These are phyloP conservation scores for Fusarium setosum DNA, from an alignment of 2,329 filamentous ascomycete species.

Conservation along the genomic window DNA sequence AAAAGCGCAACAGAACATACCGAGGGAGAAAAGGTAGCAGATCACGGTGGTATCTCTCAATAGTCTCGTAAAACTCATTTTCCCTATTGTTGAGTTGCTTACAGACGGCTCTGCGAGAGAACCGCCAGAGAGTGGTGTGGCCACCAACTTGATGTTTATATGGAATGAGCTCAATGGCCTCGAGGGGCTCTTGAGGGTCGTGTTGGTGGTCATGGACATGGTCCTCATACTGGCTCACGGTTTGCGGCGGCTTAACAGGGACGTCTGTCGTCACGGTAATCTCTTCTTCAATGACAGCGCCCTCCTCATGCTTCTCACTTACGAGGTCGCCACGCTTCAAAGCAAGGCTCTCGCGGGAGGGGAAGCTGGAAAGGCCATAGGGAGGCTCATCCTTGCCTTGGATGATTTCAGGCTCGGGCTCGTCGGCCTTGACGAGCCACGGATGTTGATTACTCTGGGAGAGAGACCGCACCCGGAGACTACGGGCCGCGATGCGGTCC, in stretches of 20 bases:
- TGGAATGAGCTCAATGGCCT: slow-evolving; percentile 94
- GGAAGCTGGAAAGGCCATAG: slow-evolving; percentile 39
- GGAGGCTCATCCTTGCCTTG: slow-evolving; percentile 37
- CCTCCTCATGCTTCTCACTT: slow-evolving; percentile 52
- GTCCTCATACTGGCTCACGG: slow-evolving; percentile 58
- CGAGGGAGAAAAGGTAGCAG: slow-evolving; percentile 91
- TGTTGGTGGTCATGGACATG: slow-evolving; percentile 64
- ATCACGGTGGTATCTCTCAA: slow-evolving; percentile 91
- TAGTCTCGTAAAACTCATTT: slow-evolving; percentile 98
- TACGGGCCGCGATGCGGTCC: slow-evolving; percentile 54
- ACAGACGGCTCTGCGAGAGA: slow-evolving; percentile 94
- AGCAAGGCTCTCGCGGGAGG: slow-evolving; percentile 45
- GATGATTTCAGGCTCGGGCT: slow-evolving; percentile 52
- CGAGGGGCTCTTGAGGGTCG: slow-evolving; percentile 72
- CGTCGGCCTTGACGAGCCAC: slow-evolving; percentile 70
- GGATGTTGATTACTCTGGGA: slow-evolving; percentile 55
- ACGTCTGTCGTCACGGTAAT: slow-evolving; percentile 50
- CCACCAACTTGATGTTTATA: slow-evolving; percentile 98
- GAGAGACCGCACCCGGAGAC: slow-evolving; percentile 59
- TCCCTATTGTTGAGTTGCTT: slow-evolving; percentile 98
- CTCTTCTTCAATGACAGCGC: slow-evolving; percentile 55
- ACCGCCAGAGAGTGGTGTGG: slow-evolving; percentile 95
- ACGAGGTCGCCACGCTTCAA: slow-evolving; percentile 46
- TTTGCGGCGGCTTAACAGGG: slow-evolving; percentile 48
- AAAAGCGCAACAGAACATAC: slow-evolving; percentile 56